These are phyloP conservation scores for Heterobasidion irregulare DNA, from an alignment of 1,284 basidiomycete species.

Conservation along the genomic window DNA sequence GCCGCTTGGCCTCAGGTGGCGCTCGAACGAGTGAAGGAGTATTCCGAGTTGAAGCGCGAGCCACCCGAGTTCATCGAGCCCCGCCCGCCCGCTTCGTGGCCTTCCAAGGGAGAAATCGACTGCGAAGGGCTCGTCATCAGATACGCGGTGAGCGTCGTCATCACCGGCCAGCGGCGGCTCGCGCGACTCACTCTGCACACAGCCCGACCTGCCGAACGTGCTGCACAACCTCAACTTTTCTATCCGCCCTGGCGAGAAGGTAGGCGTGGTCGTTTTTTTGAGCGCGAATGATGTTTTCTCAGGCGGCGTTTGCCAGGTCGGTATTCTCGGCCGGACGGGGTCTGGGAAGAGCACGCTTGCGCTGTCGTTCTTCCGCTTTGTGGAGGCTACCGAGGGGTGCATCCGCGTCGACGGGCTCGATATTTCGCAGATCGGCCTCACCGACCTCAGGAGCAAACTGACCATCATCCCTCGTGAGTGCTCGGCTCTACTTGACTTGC, in stretches of 20 bases:
- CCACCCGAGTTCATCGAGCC: constrained; percentile 79
- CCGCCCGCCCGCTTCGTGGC: constrained; percentile 80
- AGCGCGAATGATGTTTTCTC: background rate
- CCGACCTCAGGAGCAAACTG: constrained; percentile 75
- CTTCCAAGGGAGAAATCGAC: constrained; percentile 64
- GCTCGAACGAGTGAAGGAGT: constrained; percentile 87
- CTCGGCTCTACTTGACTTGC: too few relatives aligned
- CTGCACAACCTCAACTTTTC: constrained; percentile 79
- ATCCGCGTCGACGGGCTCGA: constrained; percentile 89
- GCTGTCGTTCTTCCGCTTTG: constrained; percentile 92
- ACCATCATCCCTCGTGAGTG: constrained; percentile 74
- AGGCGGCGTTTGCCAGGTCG: constrained; percentile 36
- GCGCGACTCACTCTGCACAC: constrained; percentile 4
- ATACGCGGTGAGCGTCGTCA: constrained; percentile 63
- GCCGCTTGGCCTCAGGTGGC: constrained; percentile 49
- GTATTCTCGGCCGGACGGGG: constrained; percentile 87
- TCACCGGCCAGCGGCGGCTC: background rate
- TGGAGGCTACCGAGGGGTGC: constrained; percentile 76
- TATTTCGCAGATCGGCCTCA: constrained; percentile 80
- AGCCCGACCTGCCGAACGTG: constrained; percentile 82
- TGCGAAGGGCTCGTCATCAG: constrained; percentile 79
- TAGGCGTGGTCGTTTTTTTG: constrained; percentile 11
- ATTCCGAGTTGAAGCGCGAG: constrained; percentile 74
- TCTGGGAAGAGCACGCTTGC: constrained; percentile 88
- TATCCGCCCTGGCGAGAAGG: constrained; percentile 70